Conservation (phyloP, 352 stramenopile genomes). For the Phytophthora megakarya region DNA sequence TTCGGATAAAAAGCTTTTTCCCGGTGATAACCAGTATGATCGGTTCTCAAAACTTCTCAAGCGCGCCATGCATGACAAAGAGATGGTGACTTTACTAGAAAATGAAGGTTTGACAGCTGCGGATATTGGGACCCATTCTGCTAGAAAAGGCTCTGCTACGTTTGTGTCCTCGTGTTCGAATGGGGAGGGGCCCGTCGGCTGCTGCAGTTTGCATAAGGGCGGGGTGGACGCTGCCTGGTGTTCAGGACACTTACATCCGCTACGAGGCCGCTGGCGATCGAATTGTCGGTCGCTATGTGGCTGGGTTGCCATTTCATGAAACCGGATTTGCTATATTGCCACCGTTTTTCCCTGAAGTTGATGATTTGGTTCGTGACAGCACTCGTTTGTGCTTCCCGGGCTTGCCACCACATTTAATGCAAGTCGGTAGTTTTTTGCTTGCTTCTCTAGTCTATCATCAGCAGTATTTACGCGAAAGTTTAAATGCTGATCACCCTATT, state of each 20-base stretch:
- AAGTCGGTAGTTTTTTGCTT: not conserved
- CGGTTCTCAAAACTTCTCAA: slow-evolving; percentile 27
- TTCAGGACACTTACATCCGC: slow-evolving; percentile 31
- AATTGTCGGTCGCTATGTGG: slow-evolving; percentile 26
- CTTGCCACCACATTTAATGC: not conserved
- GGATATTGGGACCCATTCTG: slow-evolving; percentile 33
- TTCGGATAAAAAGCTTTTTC: slow-evolving; percentile 19
- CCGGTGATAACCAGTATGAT: slow-evolving; percentile 32
- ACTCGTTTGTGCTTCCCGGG: not conserved
- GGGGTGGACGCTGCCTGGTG: slow-evolving; percentile 26
- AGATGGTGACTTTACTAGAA: not conserved
- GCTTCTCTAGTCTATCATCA: slow-evolving; percentile 12
- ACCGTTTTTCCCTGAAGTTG: slow-evolving; percentile 14
- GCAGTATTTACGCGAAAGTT: not conserved
- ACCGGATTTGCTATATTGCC: slow-evolving; percentile 26
- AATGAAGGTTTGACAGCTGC: not conserved
- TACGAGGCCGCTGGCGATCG: slow-evolving; percentile 33
- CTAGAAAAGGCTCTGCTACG: slow-evolving; percentile 27
- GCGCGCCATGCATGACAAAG: not conserved
- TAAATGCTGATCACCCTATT: not conserved
- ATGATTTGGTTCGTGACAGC: not conserved
- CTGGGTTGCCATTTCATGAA: slow-evolving; percentile 19
- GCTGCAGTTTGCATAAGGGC: slow-evolving; percentile 27
- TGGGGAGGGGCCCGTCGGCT: slow-evolving; percentile 19
- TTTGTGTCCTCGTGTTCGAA: slow-evolving; percentile 27